Evolutionary conservation across 371 early-diverging fungal genomes (phyloP), one percentile per base, ranked within the genome.

Genomic region (Haplosporangium sp.): DNA sequence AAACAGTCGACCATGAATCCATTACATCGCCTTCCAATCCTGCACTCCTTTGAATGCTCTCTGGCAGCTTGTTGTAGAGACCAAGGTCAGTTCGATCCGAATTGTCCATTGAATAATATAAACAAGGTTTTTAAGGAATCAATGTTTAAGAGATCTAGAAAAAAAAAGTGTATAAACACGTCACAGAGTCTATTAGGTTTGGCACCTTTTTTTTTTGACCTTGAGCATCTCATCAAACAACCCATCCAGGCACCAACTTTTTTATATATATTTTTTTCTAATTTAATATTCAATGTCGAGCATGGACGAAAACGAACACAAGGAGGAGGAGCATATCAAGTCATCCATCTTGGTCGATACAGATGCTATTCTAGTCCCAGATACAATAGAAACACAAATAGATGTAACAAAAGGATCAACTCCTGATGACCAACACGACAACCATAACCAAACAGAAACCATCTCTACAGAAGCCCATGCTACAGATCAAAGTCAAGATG

Each of bases 21-120:
- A 27, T 45, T 77, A 77, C 77, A 40, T 61, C 47, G 45, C 27
- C n/a, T 0, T 57, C 66, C 37, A 68, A 38, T 37, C 81, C 75
- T 38, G 72, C 74, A 38, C 52, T 71, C 20, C 39, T 60, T 15
- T 61, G 72, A 1, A 71, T 34, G 13, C 38, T 50, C 61, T 67
- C 63, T 47, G 81, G 60, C 39, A 81, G 66, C 5, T 56, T 47
- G 38, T 40, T 64, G 63, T 81, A 81, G 6, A 81, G 72, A 45
- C 75, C 58, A 50, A 78, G 79, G 37, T 77, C 78, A 17, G 63
- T 15, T 37, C 73, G 69, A 42, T 69, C 69, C 67, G 65, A 45
- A 34, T 56, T 65, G 66, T 74, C 65, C 74, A 71, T 79, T 71
- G 19, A 37, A 34, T n/a, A 56, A 15, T 56, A 10, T 34, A 7